phyloP scores from a whole-genome alignment of 176 grass and related monocot species.

The barley (Hordeum vulgare) region MorexV3_pseudomolecules_assembly NC_058522.1:587479389-587479888 shows the following conservation, averaged over 20 bases:
- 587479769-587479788: background rate
- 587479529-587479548: background rate
- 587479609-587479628: slow-evolving; percentile 9
- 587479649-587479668: background rate
- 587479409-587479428: background rate
- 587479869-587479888: background rate
- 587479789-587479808: background rate
- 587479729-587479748: background rate
- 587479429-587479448: background rate
- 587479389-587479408: background rate
- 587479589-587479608: slow-evolving; percentile 8
- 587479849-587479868: background rate
- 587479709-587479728: background rate
- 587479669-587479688: slow-evolving; percentile 9
- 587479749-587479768: background rate
- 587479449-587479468: background rate
- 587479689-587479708: slow-evolving; percentile 2
- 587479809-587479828: slow-evolving; percentile 9
- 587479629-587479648: background rate
- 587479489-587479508: background rate
- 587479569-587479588: background rate
- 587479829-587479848: background rate
- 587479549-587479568: slow-evolving; percentile 5
- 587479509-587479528: background rate
- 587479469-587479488: background rate